Percentiles rank a stretch among this genome's conserved stretches.
These are phyloP conservation scores for Colletotrichum sp. DNA, from an alignment of 2,329 filamentous ascomycete species.

Conservation along the genomic window DNA sequence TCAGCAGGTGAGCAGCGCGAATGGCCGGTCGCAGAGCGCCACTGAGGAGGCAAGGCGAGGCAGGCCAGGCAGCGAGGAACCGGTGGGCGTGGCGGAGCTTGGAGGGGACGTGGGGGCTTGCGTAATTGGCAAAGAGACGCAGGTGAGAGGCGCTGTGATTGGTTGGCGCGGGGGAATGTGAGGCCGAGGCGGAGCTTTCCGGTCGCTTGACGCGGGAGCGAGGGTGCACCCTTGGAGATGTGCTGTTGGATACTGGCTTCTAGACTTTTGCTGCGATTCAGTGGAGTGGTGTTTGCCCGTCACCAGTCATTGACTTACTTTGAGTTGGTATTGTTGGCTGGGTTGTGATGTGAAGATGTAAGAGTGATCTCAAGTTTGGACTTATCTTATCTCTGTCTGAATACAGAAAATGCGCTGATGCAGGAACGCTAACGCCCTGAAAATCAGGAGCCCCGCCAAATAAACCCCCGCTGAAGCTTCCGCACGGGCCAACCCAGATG, in stretches of 20 bases:
- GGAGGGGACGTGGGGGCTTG: constrained; percentile 1
- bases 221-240: not conserved
- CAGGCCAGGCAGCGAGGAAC: constrained; percentile 7
- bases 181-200: not conserved
- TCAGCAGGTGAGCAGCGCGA: not conserved
- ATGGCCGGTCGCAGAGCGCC: not conserved
- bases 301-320: not conserved
- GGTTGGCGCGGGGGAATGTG: not conserved
- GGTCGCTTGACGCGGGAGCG: not conserved
- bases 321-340: not conserved
- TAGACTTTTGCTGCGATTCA: not conserved
- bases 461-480: constrained; percentile 6
- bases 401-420: not conserved
- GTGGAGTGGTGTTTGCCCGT: not conserved
- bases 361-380: not conserved
- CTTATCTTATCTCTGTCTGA: not conserved
- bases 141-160: not conserved
- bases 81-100: constrained; percentile 9
- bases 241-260: not conserved
- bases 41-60: not conserved
- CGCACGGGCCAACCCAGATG: not conserved
- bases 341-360: not conserved
- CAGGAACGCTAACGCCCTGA: not conserved
- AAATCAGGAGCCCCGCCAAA: constrained; percentile 2
- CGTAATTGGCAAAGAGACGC: not conserved